phyloP scores from a whole-genome alignment of 2,329 filamentous ascomycete species.

The Alternaria angustiovoidea region DNA sequence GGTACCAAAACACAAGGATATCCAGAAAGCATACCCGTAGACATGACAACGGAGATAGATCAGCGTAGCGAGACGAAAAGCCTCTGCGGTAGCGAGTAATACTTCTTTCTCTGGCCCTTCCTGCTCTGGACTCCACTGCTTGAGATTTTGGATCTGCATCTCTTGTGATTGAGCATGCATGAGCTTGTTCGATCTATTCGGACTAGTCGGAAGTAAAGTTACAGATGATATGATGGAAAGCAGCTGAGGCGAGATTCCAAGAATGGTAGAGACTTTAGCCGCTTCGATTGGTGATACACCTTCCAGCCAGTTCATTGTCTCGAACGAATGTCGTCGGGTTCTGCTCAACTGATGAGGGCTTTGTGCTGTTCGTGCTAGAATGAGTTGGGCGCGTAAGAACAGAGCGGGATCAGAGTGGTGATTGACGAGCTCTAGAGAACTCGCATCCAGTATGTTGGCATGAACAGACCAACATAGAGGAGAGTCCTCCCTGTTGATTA shows the following conservation, averaged over 20 bases:
- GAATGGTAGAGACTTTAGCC: slow-evolving; percentile 33
- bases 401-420: slow-evolving; percentile 37
- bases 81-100: slow-evolving; percentile 40
- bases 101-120: slow-evolving; percentile 36
- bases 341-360: slow-evolving; percentile 29
- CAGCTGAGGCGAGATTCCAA: slow-evolving; percentile 42
- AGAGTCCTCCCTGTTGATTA: slow-evolving; percentile 37
- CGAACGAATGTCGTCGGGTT: slow-evolving; percentile 34
- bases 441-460: slow-evolving; percentile 44
- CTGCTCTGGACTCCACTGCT: slow-evolving; percentile 39
- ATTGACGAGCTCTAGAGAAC: slow-evolving; percentile 32
- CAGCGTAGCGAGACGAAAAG: slow-evolving; percentile 42
- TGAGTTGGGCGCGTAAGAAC: slow-evolving; percentile 42
- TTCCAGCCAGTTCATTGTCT: slow-evolving; percentile 38
- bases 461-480: slow-evolving; percentile 46
- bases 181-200: slow-evolving; percentile 23
- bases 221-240: slow-evolving; percentile 41
- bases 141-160: slow-evolving; percentile 34
- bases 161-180: slow-evolving; percentile 39
- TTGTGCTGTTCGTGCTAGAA: slow-evolving; percentile 41
- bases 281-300: slow-evolving; percentile 29
- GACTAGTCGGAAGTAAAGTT: slow-evolving; percentile 33
- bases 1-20: neutral
- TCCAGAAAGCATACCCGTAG: slow-evolving; percentile 32
- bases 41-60: slow-evolving; percentile 44